phyloP scores from a whole-genome alignment of 257 asterid species.

The Nicotiana paniculata region DNA sequence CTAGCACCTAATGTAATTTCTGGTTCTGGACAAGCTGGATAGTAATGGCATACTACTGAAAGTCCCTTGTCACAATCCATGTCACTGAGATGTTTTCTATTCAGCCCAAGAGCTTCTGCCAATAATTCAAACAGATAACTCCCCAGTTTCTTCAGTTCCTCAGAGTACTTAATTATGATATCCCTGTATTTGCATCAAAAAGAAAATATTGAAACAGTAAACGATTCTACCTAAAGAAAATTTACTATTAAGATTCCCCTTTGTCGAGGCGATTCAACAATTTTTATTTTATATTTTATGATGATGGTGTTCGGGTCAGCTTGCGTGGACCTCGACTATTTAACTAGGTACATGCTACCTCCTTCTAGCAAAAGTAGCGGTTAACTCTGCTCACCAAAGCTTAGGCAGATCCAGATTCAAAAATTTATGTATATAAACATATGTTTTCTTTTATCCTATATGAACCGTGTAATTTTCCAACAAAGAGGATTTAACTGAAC shows the following conservation, averaged over 20 bases:
- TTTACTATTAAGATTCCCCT: background rate
- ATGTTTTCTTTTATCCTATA: background rate
- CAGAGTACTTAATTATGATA: background rate
- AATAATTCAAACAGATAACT: background rate
- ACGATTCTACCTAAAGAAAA: background rate
- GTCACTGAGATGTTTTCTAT: background rate
- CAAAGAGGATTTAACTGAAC: background rate
- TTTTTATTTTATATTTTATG: too few relatives aligned
- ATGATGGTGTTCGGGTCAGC: background rate
- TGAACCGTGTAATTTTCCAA: background rate
- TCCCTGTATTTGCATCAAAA: background rate
- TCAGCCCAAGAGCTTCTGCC: constrained; percentile 9
- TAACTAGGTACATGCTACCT: background rate
- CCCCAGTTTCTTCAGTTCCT: constrained; percentile 7
- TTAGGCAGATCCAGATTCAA: background rate
- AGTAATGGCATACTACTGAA: background rate
- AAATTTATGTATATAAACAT: background rate
- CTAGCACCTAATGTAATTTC: background rate
- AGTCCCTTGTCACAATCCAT: constrained; percentile 3
- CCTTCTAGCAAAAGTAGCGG: background rate
- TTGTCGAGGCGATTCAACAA: too few relatives aligned
- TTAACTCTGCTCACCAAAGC: too few relatives aligned
- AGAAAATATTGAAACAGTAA: background rate
- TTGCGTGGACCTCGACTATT: too few relatives aligned
- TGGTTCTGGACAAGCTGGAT: constrained; percentile 14